A percentile compares a stretch with the other conserved stretches of the same genome.
These are phyloP conservation scores for Thermomucor indicae-seudaticae DNA, from an alignment of 371 early-diverging fungal genomes.

Conservation along the genomic window DNA sequence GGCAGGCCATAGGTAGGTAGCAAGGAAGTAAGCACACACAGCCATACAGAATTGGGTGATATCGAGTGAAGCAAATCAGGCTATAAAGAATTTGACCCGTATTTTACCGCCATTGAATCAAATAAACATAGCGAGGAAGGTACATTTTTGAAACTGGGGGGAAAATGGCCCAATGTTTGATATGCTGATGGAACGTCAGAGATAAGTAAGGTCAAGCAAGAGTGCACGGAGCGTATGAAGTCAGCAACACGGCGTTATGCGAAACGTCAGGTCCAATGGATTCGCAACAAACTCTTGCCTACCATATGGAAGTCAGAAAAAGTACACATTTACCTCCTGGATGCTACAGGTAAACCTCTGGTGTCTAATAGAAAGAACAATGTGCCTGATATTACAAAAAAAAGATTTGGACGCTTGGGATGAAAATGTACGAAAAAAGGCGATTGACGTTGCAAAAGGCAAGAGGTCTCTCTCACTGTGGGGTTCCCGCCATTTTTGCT, in stretches of 20 bases:
- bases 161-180: not conserved
- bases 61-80: too few species aligned
- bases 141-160: not conserved
- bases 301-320: conserved; percentile 26
- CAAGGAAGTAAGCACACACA: too few species aligned
- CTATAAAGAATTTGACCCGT: conserved; percentile 80
- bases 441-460: conserved; percentile 51
- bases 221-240: conserved; percentile 82
- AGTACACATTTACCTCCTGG: conserved; percentile 65
- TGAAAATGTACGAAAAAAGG: conserved; percentile 48
- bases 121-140: conserved; percentile 4
- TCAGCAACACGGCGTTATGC: conserved; percentile 84
- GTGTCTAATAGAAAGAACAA: not conserved
- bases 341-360: conserved; percentile 64
- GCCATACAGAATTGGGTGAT: too few species aligned
- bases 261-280: conserved; percentile 86
- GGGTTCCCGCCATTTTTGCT: conserved; percentile 2
- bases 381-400: not conserved
- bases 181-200: too few species aligned
- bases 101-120: conserved; percentile 52
- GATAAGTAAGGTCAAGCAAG: conserved; percentile 38
- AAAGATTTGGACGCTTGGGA: conserved; percentile 54
- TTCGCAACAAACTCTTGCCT: conserved; percentile 79
- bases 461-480: not conserved
- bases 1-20: conserved; percentile 75